Conservation (phyloP, 2,329 filamentous ascomycete genomes). For the Penicillium fuscoglaucum region DNA sequence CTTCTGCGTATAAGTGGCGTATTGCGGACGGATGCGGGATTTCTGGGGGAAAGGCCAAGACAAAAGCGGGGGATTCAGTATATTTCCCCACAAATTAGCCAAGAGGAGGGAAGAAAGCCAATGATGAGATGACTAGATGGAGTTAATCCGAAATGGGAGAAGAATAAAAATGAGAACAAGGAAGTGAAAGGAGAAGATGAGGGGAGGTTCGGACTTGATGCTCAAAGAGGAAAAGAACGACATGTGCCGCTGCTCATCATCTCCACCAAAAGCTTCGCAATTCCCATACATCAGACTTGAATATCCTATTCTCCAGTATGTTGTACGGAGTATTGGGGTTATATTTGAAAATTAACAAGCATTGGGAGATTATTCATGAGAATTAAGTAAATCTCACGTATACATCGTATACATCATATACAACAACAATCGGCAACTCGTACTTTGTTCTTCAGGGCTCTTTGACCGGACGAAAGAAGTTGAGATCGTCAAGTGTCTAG, state of each 20-base stretch:
- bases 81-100: conserved; percentile 1
- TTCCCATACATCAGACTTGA: neutral
- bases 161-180: neutral
- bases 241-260: neutral
- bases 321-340: too few relatives aligned
- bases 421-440: neutral
- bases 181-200: neutral
- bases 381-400: neutral
- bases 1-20: conserved; percentile 5
- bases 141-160: neutral
- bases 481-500: conserved; percentile 3
- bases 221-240: conserved; percentile 5
- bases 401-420: neutral
- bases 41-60: neutral
- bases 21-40: neutral
- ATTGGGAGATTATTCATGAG: neutral
- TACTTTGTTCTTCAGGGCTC: neutral
- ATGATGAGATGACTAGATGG: neutral
- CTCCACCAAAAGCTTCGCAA: neutral
- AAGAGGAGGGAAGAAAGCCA: neutral
- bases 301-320: neutral
- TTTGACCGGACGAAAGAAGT: neutral
- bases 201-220: conserved; percentile 4
- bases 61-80: neutral
- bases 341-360: neutral